Percentiles rank a stretch among this genome's conserved stretches.
Conservation (phyloP, 2,329 filamentous ascomycete species). For the Erysiphe pulchra region DNA sequence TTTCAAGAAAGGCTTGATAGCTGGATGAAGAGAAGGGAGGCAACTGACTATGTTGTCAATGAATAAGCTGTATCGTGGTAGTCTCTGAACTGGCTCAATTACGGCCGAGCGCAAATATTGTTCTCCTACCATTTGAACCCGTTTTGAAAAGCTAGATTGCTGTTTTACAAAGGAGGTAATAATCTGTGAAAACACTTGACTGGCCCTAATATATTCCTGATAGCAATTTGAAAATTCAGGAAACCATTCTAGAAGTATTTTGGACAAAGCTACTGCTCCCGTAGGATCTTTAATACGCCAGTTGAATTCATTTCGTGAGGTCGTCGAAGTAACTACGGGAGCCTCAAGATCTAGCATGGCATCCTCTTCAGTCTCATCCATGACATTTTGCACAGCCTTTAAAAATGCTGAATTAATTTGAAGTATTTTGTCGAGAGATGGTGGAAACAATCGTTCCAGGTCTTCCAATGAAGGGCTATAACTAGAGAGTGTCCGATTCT, state of each 20-base stretch:
- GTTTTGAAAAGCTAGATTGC: slow-evolving; percentile 58
- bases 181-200: slow-evolving; percentile 62
- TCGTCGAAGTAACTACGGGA: slow-evolving; percentile 21
- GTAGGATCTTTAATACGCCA: slow-evolving; percentile 40
- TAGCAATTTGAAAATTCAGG: slow-evolving; percentile 81
- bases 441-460: slow-evolving; percentile 55
- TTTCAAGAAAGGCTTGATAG: slow-evolving; percentile 58
- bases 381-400: slow-evolving; percentile 44
- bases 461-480: slow-evolving; percentile 47
- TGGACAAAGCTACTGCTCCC: slow-evolving; percentile 54
- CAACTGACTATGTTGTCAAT: slow-evolving; percentile 87
- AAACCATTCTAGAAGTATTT: slow-evolving; percentile 71
- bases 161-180: slow-evolving; percentile 57
- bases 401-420: slow-evolving; percentile 62
- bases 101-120: slow-evolving; percentile 74
- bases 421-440: slow-evolving; percentile 54
- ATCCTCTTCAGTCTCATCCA: slow-evolving; percentile 64
- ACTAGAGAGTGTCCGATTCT: slow-evolving; percentile 29
- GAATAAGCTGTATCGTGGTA: slow-evolving; percentile 83
- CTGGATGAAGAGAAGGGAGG: slow-evolving; percentile 65
- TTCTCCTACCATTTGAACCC: slow-evolving; percentile 64
- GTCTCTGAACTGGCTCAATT: slow-evolving; percentile 84
- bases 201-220: slow-evolving; percentile 74
- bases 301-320: slow-evolving; percentile 19
- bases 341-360: slow-evolving; percentile 52